Base-by-base conservation (phyloP, 768 basidiomycete genomes). In the Boletus sp. region DNA sequence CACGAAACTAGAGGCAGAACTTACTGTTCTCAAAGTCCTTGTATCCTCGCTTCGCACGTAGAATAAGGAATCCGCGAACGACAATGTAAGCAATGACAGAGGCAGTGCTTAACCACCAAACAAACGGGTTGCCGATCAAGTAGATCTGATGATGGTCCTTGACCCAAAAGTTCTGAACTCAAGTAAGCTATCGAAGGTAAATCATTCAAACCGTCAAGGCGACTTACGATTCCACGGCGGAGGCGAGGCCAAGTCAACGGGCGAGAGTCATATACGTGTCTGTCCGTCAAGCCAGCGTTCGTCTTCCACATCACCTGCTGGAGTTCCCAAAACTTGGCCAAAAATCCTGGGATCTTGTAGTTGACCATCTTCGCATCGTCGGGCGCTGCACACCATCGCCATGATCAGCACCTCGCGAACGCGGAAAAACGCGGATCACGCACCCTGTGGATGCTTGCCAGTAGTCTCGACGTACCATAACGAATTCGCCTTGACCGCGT, bases 221-320 rank as follows among this genome's bases (percentile, higher is more conserved):
- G 7, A 80, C 92, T 78, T 65, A 98, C 94, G 66, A 98, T 98
- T 36, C 97, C 97, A 56, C 96, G 87, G 46, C 81, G 82, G 33
- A 98, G 82, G 48, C 82, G 78, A n/a, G 96, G 97, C 97, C 97
- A 98, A 0, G 84, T 79, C 50, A 82, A 76, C 9, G 96, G 96
- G n/a, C 97, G 82, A 11, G 96, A 98, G 69, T 99, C 97, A 65
- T 86, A 99, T 0, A 87, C 87, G 67, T 99, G 97, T 15, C 93
- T 85, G 64, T 98, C 95, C 2, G 96, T 98, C 56, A 98, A 75
- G 2, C 95, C 96, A 33, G 93, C 94, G 64, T 98, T 98, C 28
- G 95, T 98, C 7, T 80, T 85, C 94, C 94, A 98, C 94, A 97
- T 96, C 56, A 97, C 96, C 63, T 81, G 80, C 67, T 98, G 93